Base-by-base conservation (phyloP, 305 asterid genomes). In the Rubia tinctorum region DNA sequence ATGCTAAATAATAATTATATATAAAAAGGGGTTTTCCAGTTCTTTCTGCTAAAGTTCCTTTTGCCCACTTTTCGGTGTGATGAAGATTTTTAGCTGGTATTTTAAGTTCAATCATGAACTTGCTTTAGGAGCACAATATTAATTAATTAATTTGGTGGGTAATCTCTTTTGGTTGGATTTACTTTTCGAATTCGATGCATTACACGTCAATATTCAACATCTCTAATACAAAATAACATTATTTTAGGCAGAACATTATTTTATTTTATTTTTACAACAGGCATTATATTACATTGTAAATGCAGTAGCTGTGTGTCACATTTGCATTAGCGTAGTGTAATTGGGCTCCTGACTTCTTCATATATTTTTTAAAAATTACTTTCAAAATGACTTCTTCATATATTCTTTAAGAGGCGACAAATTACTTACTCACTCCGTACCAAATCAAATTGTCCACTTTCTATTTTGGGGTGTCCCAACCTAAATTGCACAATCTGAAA, bases 21-120 rank as follows among this genome's bases (percentile, higher is more conserved):
- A 60, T 13, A 15, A 62, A 62, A 62, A 62, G 67, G 67, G 43
- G n/a, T 62, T 62, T 25, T 2, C 42, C n/a, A 34, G 2, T 14
- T 22, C 45, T 62, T 22, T 4, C 23, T 53, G 45, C 25, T 40
- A 44, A 14, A 0, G 44, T 43, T 72, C 23, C 14, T 59, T 45
- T 71, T 53, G 40, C 39, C 8, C 34, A 80, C 79, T 72, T 80
- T 75, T 75, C 70, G 76, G 85, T 78, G 86, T 82, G 85, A 58
- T 75, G 79, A 71, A 27, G 73, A 80, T 58, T 51, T 58, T 58
- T 22, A 18, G 69, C 20, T 8, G 64, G 25, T 58, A 44, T 68
- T 68, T 68, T 59, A 56, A 68, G 64, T 47, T 68, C 61, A 68
- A 65, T 75, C 60, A 75, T 69, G 55, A 55, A 60, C 43, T 60